Base-by-base conservation (phyloP, 202 grass and related monocot species). In the Carex sylvatica region DNA sequence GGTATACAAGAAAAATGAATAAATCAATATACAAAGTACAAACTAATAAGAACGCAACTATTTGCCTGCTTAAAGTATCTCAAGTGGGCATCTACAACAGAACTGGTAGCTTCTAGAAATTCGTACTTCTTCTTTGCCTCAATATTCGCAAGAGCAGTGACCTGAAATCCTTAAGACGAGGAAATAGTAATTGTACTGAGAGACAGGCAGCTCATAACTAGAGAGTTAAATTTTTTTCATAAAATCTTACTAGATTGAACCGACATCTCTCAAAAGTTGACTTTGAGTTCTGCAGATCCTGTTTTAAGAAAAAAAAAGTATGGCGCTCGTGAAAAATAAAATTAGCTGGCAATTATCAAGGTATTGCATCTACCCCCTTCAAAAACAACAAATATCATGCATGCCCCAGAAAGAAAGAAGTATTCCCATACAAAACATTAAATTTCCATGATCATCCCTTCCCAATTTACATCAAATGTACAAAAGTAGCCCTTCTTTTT, bases 121-220 rank as follows among this genome's bases (percentile, higher is more conserved):
- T 89, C 87, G 47, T 86, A 89, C 80, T 82, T 89, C 87, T 89
- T 89, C 80, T 89, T 89, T 14, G 87, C 79, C 80, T 89, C 87
- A 59, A 89, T 86, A 70, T 86, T 89, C 53, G 84, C 74, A 73
- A 89, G 84, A 86, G 87, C 80, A 74, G 83, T 89, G 69, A 89
- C 84, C 87, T 89, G 65, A 64, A 49, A 61, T 83, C 65, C 16
- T 78, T 85, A 82, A 66, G 16, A 73, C 70, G 47, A 61, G 26
- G 62, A 65, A 31, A 18, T 51, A 80, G 30, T 82, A 61, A 85
- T 76, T 65, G 18, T 74, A 53, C n/a, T 23, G 28, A 16, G 26
- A 54, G 23, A 30, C 0, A 70, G 26, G 16, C 65, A 65, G 40
- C 63, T 55, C 4, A 84, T 54, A 53, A 49, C 66, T 63, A 47